Conservation (phyloP, 73 alveolate species). For the Blepharisma japonicum region DNA sequence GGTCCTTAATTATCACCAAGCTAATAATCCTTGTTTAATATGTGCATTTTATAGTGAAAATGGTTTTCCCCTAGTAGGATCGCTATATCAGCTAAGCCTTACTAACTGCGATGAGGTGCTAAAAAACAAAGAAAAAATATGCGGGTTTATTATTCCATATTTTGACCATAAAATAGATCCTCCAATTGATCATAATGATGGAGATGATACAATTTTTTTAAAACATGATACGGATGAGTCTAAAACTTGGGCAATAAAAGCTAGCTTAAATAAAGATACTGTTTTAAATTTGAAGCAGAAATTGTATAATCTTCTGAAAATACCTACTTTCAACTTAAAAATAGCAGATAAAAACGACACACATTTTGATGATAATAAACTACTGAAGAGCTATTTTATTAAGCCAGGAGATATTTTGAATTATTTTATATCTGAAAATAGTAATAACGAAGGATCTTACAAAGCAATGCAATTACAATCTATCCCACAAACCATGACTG, state of each 20-base stretch:
- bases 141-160: neutral
- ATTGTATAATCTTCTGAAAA: neutral
- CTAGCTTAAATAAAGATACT: neutral
- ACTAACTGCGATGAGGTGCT: neutral
- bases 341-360: neutral
- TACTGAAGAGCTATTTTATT: neutral
- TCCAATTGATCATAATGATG: neutral
- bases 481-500: neutral
- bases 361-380: neutral
- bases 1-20: too few species aligned
- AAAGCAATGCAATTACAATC: neutral
- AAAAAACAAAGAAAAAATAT: neutral
- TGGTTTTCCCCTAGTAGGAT: neutral
- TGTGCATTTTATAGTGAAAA: constrained; percentile 23
- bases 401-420: neutral
- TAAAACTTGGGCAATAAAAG: neutral
- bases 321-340: neutral
- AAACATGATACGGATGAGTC: neutral
- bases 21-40: neutral
- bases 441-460: neutral
- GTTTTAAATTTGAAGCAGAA: constrained; percentile 9
- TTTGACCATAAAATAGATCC: neutral
- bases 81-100: neutral
- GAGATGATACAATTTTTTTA: constrained; percentile 5
- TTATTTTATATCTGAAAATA: neutral